Evolutionary conservation across 2,329 filamentous ascomycete species (phyloP), one percentile per base, ranked within the genome.

Genomic region (Rosellinia necatrix): DNA sequence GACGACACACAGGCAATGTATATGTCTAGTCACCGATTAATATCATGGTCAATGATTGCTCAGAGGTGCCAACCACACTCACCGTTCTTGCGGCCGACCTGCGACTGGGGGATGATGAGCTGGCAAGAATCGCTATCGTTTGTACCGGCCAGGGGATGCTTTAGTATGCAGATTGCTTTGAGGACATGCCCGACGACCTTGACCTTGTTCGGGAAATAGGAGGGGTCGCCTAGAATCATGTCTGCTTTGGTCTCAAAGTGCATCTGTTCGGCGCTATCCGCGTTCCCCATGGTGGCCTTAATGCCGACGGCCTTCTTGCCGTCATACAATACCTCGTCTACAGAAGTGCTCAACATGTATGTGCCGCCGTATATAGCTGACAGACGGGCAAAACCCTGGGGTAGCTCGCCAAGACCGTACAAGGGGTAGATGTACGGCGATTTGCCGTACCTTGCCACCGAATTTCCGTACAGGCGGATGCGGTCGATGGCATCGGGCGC

Each of bases 361-460:
- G 94, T 99, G 67, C 94, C 94, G 64, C 94, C 94, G 72, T 99
- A 97, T 76, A 99, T 97, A 74, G 94, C 94, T 35, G 92, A 97
- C 51, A 99, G 85, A 75, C 94, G 92, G 62, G 94, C 94, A 70
- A 99, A 99, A 58, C 93, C 93, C 78, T 99, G 94, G 30, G 94
- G 96, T 53, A 99, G 88, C 80, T 99, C 94, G 72, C 90, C 94
- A 46, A 99, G 86, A 60, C 94, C 94, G 78, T 99, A 99, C 27
- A 97, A 87, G 44, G 94, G 96, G 82, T 99, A 99, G 79, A 99
- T 97, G 81, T 97, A 99, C 41, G 94, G 96, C 10, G 92, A 97
- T 78, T 97, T 97, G 76, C 94, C 94, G 76, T 97, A 97, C 62
- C 93, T 87, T 49, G 92, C 91, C 77, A 99, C 96, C 25, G 92